These are phyloP conservation scores for Monosporascus sp. DNA, from an alignment of 2,329 filamentous ascomycete species.

Conservation along the genomic window DNA sequence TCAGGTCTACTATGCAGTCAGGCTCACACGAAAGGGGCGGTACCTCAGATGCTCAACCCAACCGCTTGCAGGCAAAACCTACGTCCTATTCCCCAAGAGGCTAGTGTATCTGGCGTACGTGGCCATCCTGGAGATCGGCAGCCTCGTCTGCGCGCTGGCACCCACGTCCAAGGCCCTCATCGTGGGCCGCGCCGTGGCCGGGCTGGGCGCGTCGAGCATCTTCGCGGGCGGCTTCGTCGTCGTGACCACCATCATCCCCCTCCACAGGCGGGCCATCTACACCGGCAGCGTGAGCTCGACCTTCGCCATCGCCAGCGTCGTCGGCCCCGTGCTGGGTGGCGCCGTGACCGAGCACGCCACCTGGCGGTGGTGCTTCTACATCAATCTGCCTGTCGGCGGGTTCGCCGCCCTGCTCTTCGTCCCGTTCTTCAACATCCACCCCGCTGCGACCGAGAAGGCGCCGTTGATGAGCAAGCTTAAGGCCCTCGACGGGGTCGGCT, in stretches of 20 bases:
- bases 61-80: slow-evolving; percentile 15
- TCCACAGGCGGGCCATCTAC: slow-evolving; percentile 12
- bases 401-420: slow-evolving; percentile 1
- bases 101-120: slow-evolving; percentile 11
- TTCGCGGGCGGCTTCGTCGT: slow-evolving; percentile 24
- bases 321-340: slow-evolving; percentile 11
- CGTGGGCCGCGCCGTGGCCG: slow-evolving; percentile 23
- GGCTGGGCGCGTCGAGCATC: slow-evolving; percentile 23
- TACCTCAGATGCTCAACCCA: slow-evolving; percentile 1
- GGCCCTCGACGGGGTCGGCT: slow-evolving; percentile 3
- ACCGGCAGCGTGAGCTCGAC: slow-evolving; percentile 7
- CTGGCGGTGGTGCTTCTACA: slow-evolving; percentile 18
- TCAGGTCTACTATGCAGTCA: no score
- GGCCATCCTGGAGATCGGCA: slow-evolving; percentile 8
- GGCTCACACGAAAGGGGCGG: no score
- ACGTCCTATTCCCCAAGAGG: slow-evolving; percentile 15
- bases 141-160: slow-evolving; percentile 11
- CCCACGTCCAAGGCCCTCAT: slow-evolving; percentile 23
- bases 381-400: slow-evolving; percentile 15
- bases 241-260: slow-evolving; percentile 11
- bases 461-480: slow-evolving; percentile 1
- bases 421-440: background rate
- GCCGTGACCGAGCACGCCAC: slow-evolving; percentile 11
- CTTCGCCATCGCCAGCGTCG: slow-evolving; percentile 12
- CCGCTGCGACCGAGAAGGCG: background rate